These are phyloP conservation scores for Ophiognomonia clavigignenti-juglandacearum DNA, from an alignment of 2,329 filamentous ascomycete genomes.

Conservation along the genomic window DNA sequence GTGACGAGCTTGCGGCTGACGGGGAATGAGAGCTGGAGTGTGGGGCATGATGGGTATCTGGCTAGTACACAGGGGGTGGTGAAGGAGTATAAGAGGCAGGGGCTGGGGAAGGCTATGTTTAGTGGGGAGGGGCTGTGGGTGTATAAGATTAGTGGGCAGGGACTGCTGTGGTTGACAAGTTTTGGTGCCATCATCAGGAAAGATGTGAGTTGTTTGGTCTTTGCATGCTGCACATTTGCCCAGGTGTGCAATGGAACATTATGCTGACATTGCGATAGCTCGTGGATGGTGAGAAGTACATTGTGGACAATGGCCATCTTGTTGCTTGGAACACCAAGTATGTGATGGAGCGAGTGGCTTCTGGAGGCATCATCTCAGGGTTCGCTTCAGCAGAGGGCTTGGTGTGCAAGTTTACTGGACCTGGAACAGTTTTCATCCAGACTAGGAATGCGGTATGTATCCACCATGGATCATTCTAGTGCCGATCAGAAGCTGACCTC, in stretches of 20 bases:
- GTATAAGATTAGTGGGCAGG: constrained; percentile 76
- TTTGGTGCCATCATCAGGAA: constrained; percentile 95
- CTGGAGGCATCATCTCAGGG: constrained; percentile 88
- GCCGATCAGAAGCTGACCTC: not conserved
- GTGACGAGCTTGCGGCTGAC: constrained; percentile 55
- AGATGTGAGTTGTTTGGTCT: constrained; percentile 57
- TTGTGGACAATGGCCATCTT: constrained; percentile 87
- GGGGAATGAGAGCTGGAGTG: constrained; percentile 72
- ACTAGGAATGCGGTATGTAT: constrained; percentile 72
- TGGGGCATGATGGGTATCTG: constrained; percentile 83
- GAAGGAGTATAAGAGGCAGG: constrained; percentile 85
- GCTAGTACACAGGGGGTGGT: constrained; percentile 79
- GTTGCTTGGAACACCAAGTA: constrained; percentile 98
- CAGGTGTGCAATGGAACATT: constrained; percentile 13
- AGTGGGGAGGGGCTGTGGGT: constrained; percentile 89
- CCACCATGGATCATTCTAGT: not conserved
- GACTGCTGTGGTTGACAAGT: constrained; percentile 83
- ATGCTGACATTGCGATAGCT: constrained; percentile 32
- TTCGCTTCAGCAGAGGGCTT: constrained; percentile 79
- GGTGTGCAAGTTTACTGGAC: constrained; percentile 90
- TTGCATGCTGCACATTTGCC: too few relatives aligned
- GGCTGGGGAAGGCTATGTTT: constrained; percentile 86
- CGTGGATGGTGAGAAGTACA: constrained; percentile 73
- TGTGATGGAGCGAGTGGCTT: constrained; percentile 80
- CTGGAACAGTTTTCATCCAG: constrained; percentile 88